Percentiles rank a stretch among this genome's conserved stretches.
Conservation (phyloP, 1,284 basidiomycete genomes). For the Neolentinus lepideus region DNA sequence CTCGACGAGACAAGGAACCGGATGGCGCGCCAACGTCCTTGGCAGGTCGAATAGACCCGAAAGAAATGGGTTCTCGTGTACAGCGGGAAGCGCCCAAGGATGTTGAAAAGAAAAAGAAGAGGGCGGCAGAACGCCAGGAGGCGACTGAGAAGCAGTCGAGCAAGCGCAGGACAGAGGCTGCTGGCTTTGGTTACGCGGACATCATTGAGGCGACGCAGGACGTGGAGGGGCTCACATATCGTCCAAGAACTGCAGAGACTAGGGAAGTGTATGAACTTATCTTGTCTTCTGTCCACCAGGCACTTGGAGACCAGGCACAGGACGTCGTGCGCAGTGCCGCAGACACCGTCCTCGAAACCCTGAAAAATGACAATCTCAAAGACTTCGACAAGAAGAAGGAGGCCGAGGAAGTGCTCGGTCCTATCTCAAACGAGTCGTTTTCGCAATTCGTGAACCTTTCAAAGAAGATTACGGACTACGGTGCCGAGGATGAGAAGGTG, state of each 20-base stretch:
- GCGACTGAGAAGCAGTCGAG: conserved; percentile 41
- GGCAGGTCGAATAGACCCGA: conserved; percentile 84
- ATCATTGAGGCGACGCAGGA: conserved; percentile 91
- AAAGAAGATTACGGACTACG: conserved; percentile 97
- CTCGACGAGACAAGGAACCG: conserved; percentile 86
- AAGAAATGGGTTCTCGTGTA: conserved; percentile 92
- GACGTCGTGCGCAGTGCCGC: conserved; percentile 94
- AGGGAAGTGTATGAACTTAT: conserved; percentile 94
- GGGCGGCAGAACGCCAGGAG: conserved; percentile 53
- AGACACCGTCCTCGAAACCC: conserved; percentile 82
- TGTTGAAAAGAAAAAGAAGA: conserved; percentile 94
- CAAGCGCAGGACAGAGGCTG: conserved; percentile 47
- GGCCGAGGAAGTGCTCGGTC: conserved; percentile 76
- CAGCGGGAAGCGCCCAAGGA: conserved; percentile 83
- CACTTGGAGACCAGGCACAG: conserved; percentile 91
- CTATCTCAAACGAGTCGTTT: conserved; percentile 72
- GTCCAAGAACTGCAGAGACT: conserved; percentile 91
- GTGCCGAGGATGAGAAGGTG: conserved; percentile 76
- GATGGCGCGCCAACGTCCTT: conserved; percentile 94
- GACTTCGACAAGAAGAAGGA: conserved; percentile 99
- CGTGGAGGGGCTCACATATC: conserved; percentile 89
- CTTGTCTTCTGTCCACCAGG: conserved; percentile 74
- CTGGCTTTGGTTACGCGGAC: conserved; percentile 75
- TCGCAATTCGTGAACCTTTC: conserved; percentile 81
- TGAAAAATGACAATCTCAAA: conserved; percentile 89